Conservation (phyloP, 345 rosid genomes). For the Bruguiera gymnorhiza region DNA sequence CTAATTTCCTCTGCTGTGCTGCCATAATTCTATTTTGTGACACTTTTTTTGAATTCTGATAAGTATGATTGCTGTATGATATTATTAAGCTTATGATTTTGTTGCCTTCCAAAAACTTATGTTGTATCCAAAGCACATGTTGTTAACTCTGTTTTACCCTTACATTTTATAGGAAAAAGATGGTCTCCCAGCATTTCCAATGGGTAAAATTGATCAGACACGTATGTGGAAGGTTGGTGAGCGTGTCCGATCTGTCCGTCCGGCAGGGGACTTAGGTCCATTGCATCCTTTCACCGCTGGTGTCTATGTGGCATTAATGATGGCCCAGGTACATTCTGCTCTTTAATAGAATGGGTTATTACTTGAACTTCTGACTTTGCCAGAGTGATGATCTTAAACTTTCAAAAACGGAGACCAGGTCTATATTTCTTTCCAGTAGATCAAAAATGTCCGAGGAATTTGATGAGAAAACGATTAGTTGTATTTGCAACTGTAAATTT, state of each 20-base stretch:
- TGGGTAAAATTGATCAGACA: conserved; percentile 95
- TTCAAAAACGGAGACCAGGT: no score
- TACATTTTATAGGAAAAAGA: conserved; percentile 67
- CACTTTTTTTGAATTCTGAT: no score
- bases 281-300: conserved; percentile 82
- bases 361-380: no score
- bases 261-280: conserved; percentile 79
- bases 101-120: not conserved
- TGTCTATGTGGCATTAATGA: conserved; percentile 84
- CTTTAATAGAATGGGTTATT: no score
- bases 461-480: no score
- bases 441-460: no score
- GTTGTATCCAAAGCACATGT: not conserved
- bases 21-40: no score
- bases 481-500: no score
- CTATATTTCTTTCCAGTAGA: no score
- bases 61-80: no score
- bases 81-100: not conserved
- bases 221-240: conserved; percentile 98
- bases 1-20: not conserved
- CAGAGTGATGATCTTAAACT: no score
- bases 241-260: conserved; percentile 57
- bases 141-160: not conserved
- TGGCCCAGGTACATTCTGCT: conserved; percentile 68
- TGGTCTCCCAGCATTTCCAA: conserved; percentile 89